Evolutionary conservation across 768 basidiomycete genomes (phyloP).

Genomic region (Mycena indigotica): DNA sequence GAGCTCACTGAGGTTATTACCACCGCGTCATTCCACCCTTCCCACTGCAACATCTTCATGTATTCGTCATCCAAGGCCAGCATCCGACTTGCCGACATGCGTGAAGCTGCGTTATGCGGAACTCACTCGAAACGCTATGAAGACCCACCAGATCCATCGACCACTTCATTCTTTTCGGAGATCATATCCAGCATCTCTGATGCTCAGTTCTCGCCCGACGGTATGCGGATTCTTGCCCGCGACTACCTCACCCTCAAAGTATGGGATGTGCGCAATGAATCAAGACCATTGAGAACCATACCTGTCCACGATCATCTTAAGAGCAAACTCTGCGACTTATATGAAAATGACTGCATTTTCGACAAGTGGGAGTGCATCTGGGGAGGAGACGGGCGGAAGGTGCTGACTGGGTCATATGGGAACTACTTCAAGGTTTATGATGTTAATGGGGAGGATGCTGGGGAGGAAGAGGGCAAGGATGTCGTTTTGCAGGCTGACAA

Average conservation of each 20-base stretch:
- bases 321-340: constrained; percentile 97
- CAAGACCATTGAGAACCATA: constrained; percentile 92
- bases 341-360: constrained; percentile 99
- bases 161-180: constrained; percentile 98
- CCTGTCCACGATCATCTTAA: constrained; percentile 97
- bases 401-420: constrained; percentile 93
- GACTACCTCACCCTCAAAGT: constrained; percentile 98
- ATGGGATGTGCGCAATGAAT: constrained; percentile 99
- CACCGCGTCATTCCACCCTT: constrained; percentile 96
- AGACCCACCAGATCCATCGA: constrained; percentile 96
- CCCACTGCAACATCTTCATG: constrained; percentile 98
- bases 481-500: constrained; percentile 98
- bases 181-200: constrained; percentile 99
- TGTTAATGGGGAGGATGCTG: constrained; percentile 76
- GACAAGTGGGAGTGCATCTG: constrained; percentile 99
- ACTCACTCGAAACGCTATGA: constrained; percentile 84
- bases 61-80: constrained; percentile 99
- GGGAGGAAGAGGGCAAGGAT: constrained; percentile 56
- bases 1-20: constrained; percentile 99
- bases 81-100: constrained; percentile 99
- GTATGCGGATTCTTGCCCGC: constrained; percentile 92
- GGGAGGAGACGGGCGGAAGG: constrained; percentile 92
- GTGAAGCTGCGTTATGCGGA: constrained; percentile 94
- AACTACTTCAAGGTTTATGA: constrained; percentile 99
- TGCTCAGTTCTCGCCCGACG: constrained; percentile 98